Percentiles rank a stretch among this genome's conserved stretches.
Conservation (phyloP, 176 grass and related monocot genomes). For the Bromus sterilis region DNA sequence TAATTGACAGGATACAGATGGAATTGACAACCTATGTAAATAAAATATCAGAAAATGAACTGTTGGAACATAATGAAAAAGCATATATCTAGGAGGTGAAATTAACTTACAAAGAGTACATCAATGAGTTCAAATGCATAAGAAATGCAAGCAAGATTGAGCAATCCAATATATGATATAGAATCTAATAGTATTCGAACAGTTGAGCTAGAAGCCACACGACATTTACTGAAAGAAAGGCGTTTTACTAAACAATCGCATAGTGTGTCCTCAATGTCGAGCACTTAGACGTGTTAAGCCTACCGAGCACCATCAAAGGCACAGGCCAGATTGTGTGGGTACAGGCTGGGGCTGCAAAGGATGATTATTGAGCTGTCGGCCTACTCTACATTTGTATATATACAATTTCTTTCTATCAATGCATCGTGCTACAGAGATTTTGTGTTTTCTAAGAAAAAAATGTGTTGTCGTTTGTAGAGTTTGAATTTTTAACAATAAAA, state of each 20-base stretch:
- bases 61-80: not conserved
- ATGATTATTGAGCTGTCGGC: not conserved
- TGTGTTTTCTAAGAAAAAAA: not conserved
- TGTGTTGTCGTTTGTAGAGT: not conserved
- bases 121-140: constrained; percentile 7
- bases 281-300: not conserved
- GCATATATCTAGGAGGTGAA: not conserved
- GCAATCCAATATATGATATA: constrained; percentile 8
- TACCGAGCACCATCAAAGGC: not conserved
- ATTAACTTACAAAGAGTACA: not conserved
- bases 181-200: not conserved
- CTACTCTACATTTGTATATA: not conserved
- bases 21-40: constrained; percentile 81
- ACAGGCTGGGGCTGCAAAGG: not conserved
- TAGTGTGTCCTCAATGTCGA: not conserved
- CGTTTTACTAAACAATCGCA: not conserved
- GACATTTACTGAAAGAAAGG: not conserved
- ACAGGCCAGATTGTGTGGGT: not conserved
- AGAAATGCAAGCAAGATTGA: not conserved
- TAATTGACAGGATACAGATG: constrained; percentile 61
- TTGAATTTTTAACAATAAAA: not conserved
- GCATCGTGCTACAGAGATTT: not conserved
- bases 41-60: not conserved
- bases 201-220: not conserved
- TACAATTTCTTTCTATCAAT: not conserved